Evolutionary conservation across 2,329 filamentous ascomycete genomes (phyloP), one percentile per base, ranked within the genome.

Genomic region (Verticillium nonalfalfae): DNA sequence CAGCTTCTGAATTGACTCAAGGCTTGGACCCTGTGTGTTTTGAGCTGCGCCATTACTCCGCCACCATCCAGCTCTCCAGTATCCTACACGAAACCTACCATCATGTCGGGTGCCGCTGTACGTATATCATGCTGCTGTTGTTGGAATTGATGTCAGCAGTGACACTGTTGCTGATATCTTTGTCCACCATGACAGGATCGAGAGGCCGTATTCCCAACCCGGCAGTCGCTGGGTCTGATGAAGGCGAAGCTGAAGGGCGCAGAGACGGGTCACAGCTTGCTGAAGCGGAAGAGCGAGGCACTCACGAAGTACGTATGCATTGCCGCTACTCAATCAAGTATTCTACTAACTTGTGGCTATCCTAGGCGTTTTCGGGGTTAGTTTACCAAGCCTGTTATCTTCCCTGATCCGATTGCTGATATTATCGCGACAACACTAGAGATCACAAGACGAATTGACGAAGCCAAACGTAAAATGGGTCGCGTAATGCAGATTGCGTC

Each of bases 401-500:
- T 31, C 45, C 7, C 9, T 26, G 10, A 7, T 45, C 59, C 59
- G 34, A 61, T 11, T 31, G 14, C 40, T 40, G 10, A 62, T 45
- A 67, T 36, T 18, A 9, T 21, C 7, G n/a, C 4, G 11, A 50
- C 9, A n/a, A 11, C 45, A 50, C 21, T 74, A 91, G 95, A 99
- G 71, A 99, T 99, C 71, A 97, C 95, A 58, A 87, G 88, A 74
- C 90, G 95, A 72, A 99, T 99, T 77, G 94, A 99, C 79, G 95
- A 99, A 76, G 95, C 95, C 52, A 99, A 99, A 79, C 90, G 93
- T 70, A 99, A 99, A 81, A 99, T 99, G 94, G 95, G 95, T 62
- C 87, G 94, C 38, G 95, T 99, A 40, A 99, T 99, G 95, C 94
- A 98, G 76, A 96, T 99, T 72, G 95, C 95, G 50, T 93, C 95